Evolutionary conservation across 768 basidiomycete species (phyloP), one percentile per base, ranked within the genome.

Genomic region (Podaxis sp.): DNA sequence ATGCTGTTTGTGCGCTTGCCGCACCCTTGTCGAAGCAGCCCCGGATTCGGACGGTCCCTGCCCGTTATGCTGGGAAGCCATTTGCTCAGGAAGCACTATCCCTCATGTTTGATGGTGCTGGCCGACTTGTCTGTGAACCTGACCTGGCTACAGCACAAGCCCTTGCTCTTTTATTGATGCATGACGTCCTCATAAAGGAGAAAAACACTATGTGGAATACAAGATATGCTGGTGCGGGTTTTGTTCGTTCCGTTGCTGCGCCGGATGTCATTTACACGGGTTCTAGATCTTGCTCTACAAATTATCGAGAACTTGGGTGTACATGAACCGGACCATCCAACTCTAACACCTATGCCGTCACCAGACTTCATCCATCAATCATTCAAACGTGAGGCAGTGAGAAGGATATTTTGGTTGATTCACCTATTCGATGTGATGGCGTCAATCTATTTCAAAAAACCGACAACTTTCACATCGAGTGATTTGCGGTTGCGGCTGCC

Each of bases 371-470:
- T 86, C 24, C 81, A 87, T 65, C 78, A 78, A 58, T 82, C 82
- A 52, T 84, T 90, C 66, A 87, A 91, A 68, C 87, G 86, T 64
- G 91, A 94, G 76, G 89, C 88, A 64, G 79, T 87, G n/a, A 87
- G 91, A 51, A 85, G 91, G 60, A 85, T 89, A 62, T 92, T 93
- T 74, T 93, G 91, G 91, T 78, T 90, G 59, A 84, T 90, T 62
- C 84, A 87, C 69, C 75, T 86, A 64, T 78, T 89, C 69, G 85
- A 88, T 69, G 74, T 82, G 65, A 74, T 80, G 70, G 74, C 77
- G 28, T 74, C 75, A 46, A 76, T 81, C 46, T 81, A 78, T 70
- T 80, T 79, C 71, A 81, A 80, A 71, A 78, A 77, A 60, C 77
- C 80, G 20, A 74, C 76, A 40, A 74, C 76, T 36, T 75, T 76